These are phyloP conservation scores for Chaetomium sp. DNA, from an alignment of 2,329 filamentous ascomycete genomes.

Conservation along the genomic window DNA sequence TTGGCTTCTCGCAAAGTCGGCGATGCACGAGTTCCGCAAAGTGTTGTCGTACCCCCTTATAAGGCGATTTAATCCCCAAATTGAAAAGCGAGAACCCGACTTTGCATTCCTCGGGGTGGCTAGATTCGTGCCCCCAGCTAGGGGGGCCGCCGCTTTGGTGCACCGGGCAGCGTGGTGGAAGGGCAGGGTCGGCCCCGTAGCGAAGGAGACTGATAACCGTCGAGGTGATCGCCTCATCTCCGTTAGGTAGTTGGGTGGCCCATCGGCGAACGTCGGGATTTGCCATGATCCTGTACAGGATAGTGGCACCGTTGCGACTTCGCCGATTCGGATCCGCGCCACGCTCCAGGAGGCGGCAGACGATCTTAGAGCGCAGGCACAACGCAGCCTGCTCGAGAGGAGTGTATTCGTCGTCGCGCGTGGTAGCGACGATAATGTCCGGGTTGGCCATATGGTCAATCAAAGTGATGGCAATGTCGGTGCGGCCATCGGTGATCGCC, in stretches of 20 bases:
- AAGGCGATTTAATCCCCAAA: background rate
- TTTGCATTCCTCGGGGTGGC: background rate
- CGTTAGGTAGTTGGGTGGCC: background rate
- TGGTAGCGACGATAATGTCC: background rate
- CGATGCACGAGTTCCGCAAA: constrained; percentile 9
- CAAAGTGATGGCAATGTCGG: background rate
- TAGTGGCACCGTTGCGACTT: background rate
- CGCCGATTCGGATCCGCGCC: constrained; percentile 6
- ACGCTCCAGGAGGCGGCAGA: background rate
- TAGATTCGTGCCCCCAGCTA: too few species aligned
- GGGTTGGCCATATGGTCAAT: background rate
- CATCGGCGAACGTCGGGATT: background rate
- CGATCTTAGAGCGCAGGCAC: background rate
- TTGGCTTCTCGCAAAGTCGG: background rate
- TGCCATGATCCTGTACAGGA: background rate
- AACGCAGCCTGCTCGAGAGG: constrained; percentile 1
- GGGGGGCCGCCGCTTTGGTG: too few species aligned
- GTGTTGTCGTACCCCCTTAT: background rate
- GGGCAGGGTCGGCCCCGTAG: constrained; percentile 1
- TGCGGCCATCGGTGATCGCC: background rate
- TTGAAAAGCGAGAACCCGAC: background rate
- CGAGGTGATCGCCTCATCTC: background rate
- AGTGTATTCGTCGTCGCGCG: background rate
- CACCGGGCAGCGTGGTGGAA: background rate
- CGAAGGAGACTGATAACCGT: constrained; percentile 1